phyloP scores from a whole-genome alignment of 164 flowering plant genomes.

The Stephania yunnanensis region DNA sequence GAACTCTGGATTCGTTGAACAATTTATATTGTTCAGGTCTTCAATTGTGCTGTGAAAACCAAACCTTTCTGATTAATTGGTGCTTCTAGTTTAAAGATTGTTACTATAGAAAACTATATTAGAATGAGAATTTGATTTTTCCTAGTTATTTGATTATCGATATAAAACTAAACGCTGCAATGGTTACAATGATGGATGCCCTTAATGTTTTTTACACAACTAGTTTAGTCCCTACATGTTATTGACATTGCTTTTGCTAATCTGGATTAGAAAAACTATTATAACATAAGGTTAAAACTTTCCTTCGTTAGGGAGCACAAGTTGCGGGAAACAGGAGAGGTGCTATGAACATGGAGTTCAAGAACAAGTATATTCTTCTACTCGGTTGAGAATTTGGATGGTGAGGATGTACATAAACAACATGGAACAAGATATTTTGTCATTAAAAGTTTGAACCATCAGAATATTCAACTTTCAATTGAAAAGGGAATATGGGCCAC shows the following conservation, averaged over 20 bases:
- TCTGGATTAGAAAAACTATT: not conserved
- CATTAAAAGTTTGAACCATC: conserved; percentile 84
- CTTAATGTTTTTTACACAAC: not conserved
- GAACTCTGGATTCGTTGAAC: too few species aligned
- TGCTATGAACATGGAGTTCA: conserved; percentile 18
- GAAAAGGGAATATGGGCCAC: conserved; percentile 94
- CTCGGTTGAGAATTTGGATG: conserved; percentile 24
- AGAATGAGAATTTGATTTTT: too few species aligned
- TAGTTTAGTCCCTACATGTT: not conserved
- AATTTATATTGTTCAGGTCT: too few species aligned
- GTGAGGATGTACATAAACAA: conserved; percentile 27
- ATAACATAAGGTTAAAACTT: not conserved
- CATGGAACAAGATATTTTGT: conserved; percentile 71
- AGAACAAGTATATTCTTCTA: conserved; percentile 19
- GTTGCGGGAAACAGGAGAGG: conserved; percentile 36
- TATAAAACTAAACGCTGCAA: too few species aligned
- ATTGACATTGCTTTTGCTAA: not conserved
- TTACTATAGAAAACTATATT: too few species aligned
- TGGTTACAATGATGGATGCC: too few species aligned
- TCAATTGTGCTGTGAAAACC: too few species aligned
- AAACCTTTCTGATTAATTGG: too few species aligned
- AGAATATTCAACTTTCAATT: conserved; percentile 69
- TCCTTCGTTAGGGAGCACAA: conserved; percentile 47
- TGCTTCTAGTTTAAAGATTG: too few species aligned
- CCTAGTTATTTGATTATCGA: too few species aligned